These are phyloP conservation scores for Vitis amurensis DNA, from an alignment of 164 flowering plant genomes.

Conservation along the genomic window DNA sequence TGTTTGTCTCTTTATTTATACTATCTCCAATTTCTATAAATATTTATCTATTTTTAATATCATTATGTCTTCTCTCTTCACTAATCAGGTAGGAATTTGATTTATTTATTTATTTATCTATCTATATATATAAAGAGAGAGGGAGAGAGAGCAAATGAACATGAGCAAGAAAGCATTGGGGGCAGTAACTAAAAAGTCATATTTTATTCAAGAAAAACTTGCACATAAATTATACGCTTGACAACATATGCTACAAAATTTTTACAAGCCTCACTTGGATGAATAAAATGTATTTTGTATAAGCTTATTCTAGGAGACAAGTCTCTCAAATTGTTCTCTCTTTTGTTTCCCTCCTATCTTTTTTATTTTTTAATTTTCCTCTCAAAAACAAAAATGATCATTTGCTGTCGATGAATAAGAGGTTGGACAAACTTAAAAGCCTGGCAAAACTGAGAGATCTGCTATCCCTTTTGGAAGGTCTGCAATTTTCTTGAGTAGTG, in stretches of 20 bases:
- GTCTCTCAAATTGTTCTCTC: background rate
- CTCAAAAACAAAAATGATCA: background rate
- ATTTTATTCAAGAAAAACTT: background rate
- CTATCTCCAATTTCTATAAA: no score
- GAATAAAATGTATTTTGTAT: background rate
- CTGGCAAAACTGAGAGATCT: constrained; percentile 87
- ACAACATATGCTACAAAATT: constrained; percentile 7
- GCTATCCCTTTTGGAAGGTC: constrained; percentile 86
- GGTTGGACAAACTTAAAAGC: constrained; percentile 41
- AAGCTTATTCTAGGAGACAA: background rate
- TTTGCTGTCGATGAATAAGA: background rate
- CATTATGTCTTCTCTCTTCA: no score
- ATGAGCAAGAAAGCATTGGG: no score
- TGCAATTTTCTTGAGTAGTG: constrained; percentile 73
- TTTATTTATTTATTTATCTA: no score
- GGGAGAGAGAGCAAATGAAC: no score
- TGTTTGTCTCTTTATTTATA: no score
- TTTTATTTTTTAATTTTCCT: background rate
- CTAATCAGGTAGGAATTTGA: no score
- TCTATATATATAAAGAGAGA: no score
- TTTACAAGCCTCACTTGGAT: constrained; percentile 1
- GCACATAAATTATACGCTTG: background rate
- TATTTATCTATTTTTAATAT: no score
- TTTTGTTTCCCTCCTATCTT: constrained; percentile 2
- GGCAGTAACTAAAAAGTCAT: background rate